Evolutionary conservation across 73 alveolate species (phyloP).

Genomic region (Symbiodinium pilosum): DNA sequence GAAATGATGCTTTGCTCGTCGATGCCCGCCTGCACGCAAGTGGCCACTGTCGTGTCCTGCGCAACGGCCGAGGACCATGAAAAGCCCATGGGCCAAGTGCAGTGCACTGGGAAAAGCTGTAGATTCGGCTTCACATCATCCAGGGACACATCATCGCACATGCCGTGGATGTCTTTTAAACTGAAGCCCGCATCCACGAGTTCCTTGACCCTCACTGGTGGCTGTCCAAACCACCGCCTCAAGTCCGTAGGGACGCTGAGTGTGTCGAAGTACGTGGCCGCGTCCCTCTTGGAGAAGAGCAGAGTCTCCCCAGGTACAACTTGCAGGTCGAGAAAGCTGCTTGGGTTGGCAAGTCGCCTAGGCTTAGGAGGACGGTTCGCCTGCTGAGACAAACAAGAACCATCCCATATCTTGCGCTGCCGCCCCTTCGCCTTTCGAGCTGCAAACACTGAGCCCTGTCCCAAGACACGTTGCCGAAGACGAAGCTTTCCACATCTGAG

Average conservation of each 20-base stretch:
- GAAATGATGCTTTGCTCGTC: not conserved
- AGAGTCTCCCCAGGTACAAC: not conserved
- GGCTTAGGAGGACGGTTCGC: not conserved
- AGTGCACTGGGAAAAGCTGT: not conserved
- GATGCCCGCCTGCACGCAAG: not conserved
- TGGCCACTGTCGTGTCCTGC: not conserved
- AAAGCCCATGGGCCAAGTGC: not conserved
- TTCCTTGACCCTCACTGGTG: not conserved
- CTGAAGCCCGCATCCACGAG: not conserved
- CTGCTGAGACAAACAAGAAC: not conserved
- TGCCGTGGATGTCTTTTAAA: not conserved
- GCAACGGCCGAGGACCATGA: not conserved
- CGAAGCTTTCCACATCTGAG: not conserved
- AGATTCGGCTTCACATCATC: not conserved
- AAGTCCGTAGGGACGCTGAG: not conserved
- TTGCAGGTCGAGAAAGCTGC: not conserved
- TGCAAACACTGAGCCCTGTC: not conserved
- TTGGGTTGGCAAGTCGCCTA: not conserved
- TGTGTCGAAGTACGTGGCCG: not conserved
- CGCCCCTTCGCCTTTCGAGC: not conserved
- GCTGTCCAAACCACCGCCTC: constrained; percentile 16
- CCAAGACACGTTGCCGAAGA: not conserved
- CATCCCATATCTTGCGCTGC: not conserved
- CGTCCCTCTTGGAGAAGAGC: not conserved
- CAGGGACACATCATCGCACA: not conserved